Percentiles rank a stretch among this genome's conserved stretches.
phyloP scores from a whole-genome alignment of 1,284 basidiomycete genomes.

The Inonotus obliquus region DNA sequence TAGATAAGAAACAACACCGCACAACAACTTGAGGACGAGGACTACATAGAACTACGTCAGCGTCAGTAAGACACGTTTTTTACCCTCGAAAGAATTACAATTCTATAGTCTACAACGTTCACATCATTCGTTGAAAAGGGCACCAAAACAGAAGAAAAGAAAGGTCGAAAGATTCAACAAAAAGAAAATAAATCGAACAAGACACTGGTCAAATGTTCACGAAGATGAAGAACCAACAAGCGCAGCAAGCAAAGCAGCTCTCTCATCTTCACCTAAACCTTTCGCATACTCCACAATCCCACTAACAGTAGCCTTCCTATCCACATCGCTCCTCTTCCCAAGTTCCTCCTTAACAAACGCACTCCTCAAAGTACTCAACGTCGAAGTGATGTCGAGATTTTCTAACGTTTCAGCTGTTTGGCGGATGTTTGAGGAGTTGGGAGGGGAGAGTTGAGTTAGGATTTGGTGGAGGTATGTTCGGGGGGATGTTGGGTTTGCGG shows the following conservation, averaged over 20 bases:
- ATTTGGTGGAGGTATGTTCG: too few relatives aligned
- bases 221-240: slow-evolving; percentile 1
- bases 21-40: neutral
- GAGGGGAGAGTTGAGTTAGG: slow-evolving; percentile 56
- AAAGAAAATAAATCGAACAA: neutral
- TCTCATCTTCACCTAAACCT: slow-evolving; percentile 69
- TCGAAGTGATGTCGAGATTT: slow-evolving; percentile 57
- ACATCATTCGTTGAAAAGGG: neutral
- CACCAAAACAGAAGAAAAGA: neutral
- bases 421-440: slow-evolving; percentile 51
- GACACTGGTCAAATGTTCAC: neutral
- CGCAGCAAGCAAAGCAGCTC: slow-evolving; percentile 30
- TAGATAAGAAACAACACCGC: too few relatives aligned
- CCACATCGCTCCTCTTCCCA: slow-evolving; percentile 57
- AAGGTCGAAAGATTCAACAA: neutral
- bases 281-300: slow-evolving; percentile 66
- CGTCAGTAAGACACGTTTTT: too few relatives aligned
- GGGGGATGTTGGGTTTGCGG: slow-evolving; percentile 37
- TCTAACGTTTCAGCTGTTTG: slow-evolving; percentile 60
- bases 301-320: slow-evolving; percentile 65
- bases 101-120: neutral
- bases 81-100: neutral
- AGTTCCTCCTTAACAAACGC: slow-evolving; percentile 61
- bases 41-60: too few relatives aligned
- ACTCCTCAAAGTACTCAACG: slow-evolving; percentile 55